Evolutionary conservation across 129 eudicot genomes (phyloP).

Genomic region (Scalesia atractyloides): DNA sequence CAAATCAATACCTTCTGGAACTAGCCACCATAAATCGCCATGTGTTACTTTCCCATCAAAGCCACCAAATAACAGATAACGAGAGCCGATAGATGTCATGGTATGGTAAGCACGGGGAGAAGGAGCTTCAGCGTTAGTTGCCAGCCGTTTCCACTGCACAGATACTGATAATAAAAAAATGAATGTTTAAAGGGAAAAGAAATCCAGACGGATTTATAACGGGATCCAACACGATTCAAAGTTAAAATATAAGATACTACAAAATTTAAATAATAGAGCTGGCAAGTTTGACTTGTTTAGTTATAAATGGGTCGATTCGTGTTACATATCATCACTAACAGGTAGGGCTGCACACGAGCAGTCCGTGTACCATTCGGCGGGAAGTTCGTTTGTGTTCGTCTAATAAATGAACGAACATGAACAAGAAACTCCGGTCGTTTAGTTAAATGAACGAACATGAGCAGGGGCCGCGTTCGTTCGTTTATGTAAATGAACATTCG

Average conservation of each 20-base stretch:
- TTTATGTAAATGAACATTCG: no score
- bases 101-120: slow-evolving; percentile 94
- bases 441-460: no score
- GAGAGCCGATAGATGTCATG: slow-evolving; percentile 80
- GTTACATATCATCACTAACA: not conserved
- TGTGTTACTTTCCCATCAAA: slow-evolving; percentile 92
- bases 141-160: slow-evolving; percentile 95
- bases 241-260: slow-evolving; percentile 17
- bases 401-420: no score
- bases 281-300: not conserved
- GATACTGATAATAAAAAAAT: slow-evolving; percentile 56
- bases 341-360: no score
- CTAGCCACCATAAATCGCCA: slow-evolving; percentile 99
- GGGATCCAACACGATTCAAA: not conserved
- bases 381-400: no score
- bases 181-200: slow-evolving; percentile 6
- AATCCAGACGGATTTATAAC: slow-evolving; percentile 7
- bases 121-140: slow-evolving; percentile 76
- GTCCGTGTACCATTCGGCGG: no score
- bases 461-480: no score
- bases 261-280: not conserved
- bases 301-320: not conserved
- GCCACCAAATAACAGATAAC: slow-evolving; percentile 90
- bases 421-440: no score
- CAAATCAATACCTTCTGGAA: slow-evolving; percentile 76